phyloP scores from a whole-genome alignment of 768 basidiomycete genomes.

The Pleurotus tuber-regium region DNA sequence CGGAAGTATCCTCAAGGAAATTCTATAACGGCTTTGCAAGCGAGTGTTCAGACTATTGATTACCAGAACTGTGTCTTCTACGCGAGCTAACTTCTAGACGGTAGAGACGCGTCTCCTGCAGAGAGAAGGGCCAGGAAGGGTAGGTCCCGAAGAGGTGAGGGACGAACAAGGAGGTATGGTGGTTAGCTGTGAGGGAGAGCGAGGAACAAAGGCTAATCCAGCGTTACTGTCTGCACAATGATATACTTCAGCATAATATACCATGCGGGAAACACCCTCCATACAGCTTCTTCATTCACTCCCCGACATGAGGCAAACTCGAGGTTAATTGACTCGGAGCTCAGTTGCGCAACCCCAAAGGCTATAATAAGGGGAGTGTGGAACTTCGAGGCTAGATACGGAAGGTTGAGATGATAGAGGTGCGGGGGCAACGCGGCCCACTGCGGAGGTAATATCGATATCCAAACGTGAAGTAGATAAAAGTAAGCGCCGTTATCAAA shows the following conservation, averaged over 20 bases:
- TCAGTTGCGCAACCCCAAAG: background rate
- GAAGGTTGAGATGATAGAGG: background rate
- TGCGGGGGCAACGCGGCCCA: background rate
- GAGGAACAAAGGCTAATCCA: background rate
- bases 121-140: too few species aligned
- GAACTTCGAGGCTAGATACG: too few species aligned
- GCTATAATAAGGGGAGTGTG: too few species aligned
- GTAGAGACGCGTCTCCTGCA: too few species aligned
- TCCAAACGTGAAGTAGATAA: too few species aligned
- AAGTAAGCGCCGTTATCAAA: too few species aligned
- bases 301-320: constrained; percentile 1
- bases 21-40: too few species aligned
- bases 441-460: constrained; percentile 7
- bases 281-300: constrained; percentile 2
- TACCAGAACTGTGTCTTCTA: too few species aligned
- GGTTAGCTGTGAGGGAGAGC: background rate
- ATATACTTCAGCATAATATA: constrained; percentile 3
- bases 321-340: constrained; percentile 10
- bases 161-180: background rate
- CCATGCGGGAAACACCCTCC: constrained; percentile 5
- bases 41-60: too few species aligned
- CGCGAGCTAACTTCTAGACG: too few species aligned
- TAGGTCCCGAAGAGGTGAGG: too few species aligned
- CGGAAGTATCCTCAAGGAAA: too few species aligned
- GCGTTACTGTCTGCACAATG: background rate